Percentiles rank a stretch among this genome's conserved stretches.
Evolutionary conservation across 2,329 filamentous ascomycete genomes (phyloP).

Genomic region (Colletotrichum coccodes): DNA sequence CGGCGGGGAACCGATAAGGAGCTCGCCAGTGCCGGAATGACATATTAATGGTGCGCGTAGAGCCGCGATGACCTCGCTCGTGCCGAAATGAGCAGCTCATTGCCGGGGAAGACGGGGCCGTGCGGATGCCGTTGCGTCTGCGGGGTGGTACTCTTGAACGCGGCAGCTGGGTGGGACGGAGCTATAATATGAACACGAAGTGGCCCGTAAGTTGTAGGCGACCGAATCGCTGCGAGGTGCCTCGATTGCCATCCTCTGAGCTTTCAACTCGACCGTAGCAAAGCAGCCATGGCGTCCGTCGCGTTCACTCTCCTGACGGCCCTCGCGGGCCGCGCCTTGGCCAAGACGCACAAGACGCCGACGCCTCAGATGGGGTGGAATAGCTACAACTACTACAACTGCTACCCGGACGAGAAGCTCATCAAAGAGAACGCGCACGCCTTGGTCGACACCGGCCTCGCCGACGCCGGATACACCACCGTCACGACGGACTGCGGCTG

Average conservation of each 20-base stretch:
- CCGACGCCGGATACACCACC: constrained; percentile 63
- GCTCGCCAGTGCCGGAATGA: background rate
- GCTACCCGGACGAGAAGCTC: constrained; percentile 57
- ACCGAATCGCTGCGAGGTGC: background rate
- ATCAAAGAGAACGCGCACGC: constrained; percentile 63
- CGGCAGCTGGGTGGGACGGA: background rate
- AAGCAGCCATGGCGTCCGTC: constrained; percentile 7
- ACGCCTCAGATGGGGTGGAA: constrained; percentile 66
- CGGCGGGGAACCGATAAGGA: background rate
- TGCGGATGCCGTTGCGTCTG: background rate
- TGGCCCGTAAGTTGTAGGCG: background rate
- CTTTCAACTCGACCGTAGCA: background rate
- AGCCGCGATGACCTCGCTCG: constrained; percentile 27
- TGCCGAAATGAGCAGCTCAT: background rate
- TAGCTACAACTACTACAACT: constrained; percentile 66
- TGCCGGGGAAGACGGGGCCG: constrained; percentile 27
- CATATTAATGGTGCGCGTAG: constrained; percentile 30
- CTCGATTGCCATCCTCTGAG: background rate
- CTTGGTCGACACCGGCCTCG: constrained; percentile 61
- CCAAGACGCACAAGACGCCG: constrained; percentile 36
- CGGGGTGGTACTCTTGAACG: background rate
- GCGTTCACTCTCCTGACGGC: constrained; percentile 11
- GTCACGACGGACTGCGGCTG: constrained; percentile 71
- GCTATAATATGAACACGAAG: constrained; percentile 9
- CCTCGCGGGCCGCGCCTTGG: constrained; percentile 13